Evolutionary conservation across 805 yeast genomes (phyloP).

Genomic region (Candida ovalis): DNA sequence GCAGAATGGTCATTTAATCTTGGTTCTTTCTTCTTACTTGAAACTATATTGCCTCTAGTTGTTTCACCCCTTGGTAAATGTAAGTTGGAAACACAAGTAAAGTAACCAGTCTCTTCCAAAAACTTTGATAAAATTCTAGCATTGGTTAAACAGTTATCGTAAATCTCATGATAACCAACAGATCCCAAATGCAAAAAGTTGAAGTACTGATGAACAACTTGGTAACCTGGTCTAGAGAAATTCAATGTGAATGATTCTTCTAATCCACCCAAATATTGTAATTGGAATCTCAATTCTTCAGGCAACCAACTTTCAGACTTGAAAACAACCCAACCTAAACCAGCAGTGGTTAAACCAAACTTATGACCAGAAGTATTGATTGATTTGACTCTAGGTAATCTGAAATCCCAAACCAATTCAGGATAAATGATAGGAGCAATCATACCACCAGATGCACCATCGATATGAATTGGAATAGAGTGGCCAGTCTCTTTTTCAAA

Average conservation of each 20-base stretch:
- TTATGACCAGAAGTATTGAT: constrained; percentile 93
- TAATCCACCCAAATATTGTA: constrained; percentile 81
- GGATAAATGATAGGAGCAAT: constrained; percentile 84
- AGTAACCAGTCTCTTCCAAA: constrained; percentile 62
- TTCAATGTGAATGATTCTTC: constrained; percentile 85
- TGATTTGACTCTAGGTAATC: constrained; percentile 69
- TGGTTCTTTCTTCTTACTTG: constrained; percentile 12
- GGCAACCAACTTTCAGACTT: constrained; percentile 63
- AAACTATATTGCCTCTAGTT: constrained; percentile 21
- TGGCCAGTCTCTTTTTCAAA: constrained; percentile 63
- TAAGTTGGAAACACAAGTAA: constrained; percentile 71
- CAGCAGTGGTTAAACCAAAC: constrained; percentile 87
- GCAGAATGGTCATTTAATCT: constrained; percentile 34
- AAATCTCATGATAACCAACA: constrained; percentile 65
- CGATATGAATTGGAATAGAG: constrained; percentile 82
- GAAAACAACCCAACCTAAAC: constrained; percentile 92
- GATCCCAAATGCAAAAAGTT: constrained; percentile 69
- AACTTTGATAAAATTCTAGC: constrained; percentile 65
- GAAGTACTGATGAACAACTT: constrained; percentile 83
- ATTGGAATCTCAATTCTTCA: constrained; percentile 65
- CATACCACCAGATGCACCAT: constrained; percentile 90
- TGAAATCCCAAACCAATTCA: constrained; percentile 79
- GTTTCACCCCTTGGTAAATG: constrained; percentile 53
- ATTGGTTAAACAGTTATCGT: constrained; percentile 59
- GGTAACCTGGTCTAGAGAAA: constrained; percentile 91